phyloP scores from a whole-genome alignment of 306 rosid genomes.

The Begonia loranthoides region DNA sequence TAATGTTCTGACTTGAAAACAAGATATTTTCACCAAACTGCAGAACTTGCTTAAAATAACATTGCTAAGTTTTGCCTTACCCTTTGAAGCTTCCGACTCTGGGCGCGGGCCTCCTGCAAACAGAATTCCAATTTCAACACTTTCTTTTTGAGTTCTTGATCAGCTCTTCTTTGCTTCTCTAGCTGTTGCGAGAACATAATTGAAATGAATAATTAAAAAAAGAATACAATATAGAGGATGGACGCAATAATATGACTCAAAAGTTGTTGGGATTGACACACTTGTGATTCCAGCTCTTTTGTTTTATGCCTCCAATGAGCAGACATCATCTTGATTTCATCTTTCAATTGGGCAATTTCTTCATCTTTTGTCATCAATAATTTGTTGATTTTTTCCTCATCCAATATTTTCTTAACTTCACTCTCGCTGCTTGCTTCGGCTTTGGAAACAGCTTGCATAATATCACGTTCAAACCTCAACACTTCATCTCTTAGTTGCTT shows the following conservation, averaged over 20 bases:
- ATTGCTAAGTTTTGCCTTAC: slow-evolving; percentile 39
- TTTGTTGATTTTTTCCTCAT: slow-evolving; percentile 68
- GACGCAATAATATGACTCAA: not conserved
- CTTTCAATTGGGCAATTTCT: slow-evolving; percentile 58
- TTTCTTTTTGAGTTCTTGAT: slow-evolving; percentile 89
- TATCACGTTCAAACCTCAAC: slow-evolving; percentile 68
- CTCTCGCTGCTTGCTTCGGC: slow-evolving; percentile 53
- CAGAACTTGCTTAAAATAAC: too few relatives aligned
- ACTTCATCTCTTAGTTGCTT: slow-evolving; percentile 82
- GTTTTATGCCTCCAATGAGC: slow-evolving; percentile 88
- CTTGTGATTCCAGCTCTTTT: slow-evolving; percentile 92
- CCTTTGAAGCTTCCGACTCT: slow-evolving; percentile 91
- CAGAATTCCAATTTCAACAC: slow-evolving; percentile 89
- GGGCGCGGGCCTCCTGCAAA: slow-evolving; percentile 86
- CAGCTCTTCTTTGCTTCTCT: slow-evolving; percentile 87
- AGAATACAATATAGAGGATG: slow-evolving; percentile 2
- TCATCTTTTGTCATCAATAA: slow-evolving; percentile 61
- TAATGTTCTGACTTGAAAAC: too few relatives aligned
- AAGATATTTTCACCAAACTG: too few relatives aligned
- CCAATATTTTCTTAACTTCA: slow-evolving; percentile 61
- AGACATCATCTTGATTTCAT: slow-evolving; percentile 71
- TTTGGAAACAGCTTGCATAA: slow-evolving; percentile 61
- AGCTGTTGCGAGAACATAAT: slow-evolving; percentile 36
- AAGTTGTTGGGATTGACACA: slow-evolving; percentile 13
- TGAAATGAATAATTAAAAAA: slow-evolving; percentile 6